Base-by-base conservation (phyloP, 768 basidiomycete genomes). In the Trametes elegans region DNA sequence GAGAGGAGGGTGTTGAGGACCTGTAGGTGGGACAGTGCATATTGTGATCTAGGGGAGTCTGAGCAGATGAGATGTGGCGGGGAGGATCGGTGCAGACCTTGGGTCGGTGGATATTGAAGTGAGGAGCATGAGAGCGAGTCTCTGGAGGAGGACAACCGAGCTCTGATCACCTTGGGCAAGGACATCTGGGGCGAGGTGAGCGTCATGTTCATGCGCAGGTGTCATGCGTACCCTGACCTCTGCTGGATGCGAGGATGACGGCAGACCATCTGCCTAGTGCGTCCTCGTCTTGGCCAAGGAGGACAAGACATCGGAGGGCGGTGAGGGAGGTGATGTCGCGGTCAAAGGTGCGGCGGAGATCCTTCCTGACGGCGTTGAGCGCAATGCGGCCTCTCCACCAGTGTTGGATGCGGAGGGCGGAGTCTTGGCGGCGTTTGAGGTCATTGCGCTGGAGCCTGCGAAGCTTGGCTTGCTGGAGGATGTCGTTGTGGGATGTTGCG, bases 71-170 rank as follows among this genome's bases (percentile, higher is more conserved):
- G 2, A 14, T 10, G 24, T 28, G 39, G n/a, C 5, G 11, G 13
- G 5, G 10, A 26, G 28, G 8, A 9, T 3, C 2, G 16, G 32
- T 14, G 73, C 84, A 60, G 60, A 88, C 88, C 69, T 66, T 28
- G 84, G 77, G 10, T 67, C 61, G 3, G 60, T 68, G 1, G 87
- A 76, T 1, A 84, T 67, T 0, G 83, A 81, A 35, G 66, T 68
- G 23, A 90, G 71, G 0, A 91, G 68, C 18, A 83, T 64, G 16
- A 82, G 40, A 7, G 75, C 65, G 0, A 75, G 66, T 58, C 77
- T 79, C 21, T 76, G 73, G 7, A 89, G 71, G 14, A 91, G 76
- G 3, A 82, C 75, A n/a, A 81, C 60, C 87, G 87, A 90, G 57
- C 79, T 83, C 7, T 68, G 65, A 18, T 66, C 62, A 7, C 47